A percentile compares a stretch with the other conserved stretches of the same genome.
These are phyloP conservation scores for Hepatocystis sp. DNA, from an alignment of 169 alveolate species.

Conservation along the genomic window DNA sequence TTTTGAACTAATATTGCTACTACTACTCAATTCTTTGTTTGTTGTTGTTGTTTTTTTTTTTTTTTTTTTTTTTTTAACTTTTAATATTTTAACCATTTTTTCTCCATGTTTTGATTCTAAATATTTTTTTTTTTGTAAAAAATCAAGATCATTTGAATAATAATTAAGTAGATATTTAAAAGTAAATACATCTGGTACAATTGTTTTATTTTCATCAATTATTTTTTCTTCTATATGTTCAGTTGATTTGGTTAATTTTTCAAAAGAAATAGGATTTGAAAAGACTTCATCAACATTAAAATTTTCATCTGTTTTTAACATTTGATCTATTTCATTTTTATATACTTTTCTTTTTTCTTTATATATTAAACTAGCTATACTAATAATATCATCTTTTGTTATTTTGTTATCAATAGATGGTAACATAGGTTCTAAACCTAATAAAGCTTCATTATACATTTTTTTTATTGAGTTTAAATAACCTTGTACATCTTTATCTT, in stretches of 20 bases:
- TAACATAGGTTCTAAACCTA: constrained; percentile 57
- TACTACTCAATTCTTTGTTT: background rate
- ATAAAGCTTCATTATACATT: constrained; percentile 55
- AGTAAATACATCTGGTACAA: constrained; percentile 47
- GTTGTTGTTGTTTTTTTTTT: constrained; percentile 10
- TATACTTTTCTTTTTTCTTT: constrained; percentile 68
- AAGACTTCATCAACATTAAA: constrained; percentile 17
- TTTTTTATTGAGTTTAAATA: constrained; percentile 47
- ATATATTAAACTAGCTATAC: constrained; percentile 43
- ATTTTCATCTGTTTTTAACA: constrained; percentile 28
- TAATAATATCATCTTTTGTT: constrained; percentile 33
- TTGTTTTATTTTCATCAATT: constrained; percentile 22
- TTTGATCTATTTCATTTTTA: constrained; percentile 46
- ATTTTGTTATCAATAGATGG: constrained; percentile 55
- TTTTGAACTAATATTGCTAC: background rate
- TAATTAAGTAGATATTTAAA: constrained; percentile 60
- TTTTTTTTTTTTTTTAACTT: constrained; percentile 43
- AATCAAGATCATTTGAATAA: constrained; percentile 41
- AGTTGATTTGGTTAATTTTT: constrained; percentile 45
- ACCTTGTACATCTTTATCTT: constrained; percentile 44
- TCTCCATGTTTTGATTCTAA: constrained; percentile 73
- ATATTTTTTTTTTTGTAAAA: constrained; percentile 63
- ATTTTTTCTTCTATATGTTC: constrained; percentile 73
- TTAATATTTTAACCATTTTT: constrained; percentile 65
- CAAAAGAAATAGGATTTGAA: constrained; percentile 38